Evolutionary conservation across 257 asterid species (phyloP), one percentile per base, ranked within the genome.

Genomic region (Phtheirospermum japonicum): DNA sequence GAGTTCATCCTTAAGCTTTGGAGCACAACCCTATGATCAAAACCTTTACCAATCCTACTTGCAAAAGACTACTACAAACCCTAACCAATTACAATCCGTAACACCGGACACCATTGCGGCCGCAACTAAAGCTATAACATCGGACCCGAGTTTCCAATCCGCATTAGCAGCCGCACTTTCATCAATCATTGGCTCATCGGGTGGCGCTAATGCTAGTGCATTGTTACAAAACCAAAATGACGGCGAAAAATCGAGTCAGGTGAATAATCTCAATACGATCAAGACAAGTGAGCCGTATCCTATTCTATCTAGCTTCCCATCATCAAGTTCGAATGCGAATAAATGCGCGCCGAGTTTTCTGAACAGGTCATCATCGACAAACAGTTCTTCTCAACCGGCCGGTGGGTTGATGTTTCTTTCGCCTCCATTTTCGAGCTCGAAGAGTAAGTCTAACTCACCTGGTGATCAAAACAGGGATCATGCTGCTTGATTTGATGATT

Each of bases 121-220:
- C 12, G 98, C 98, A 13, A 91, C 98, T 0, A 88, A 88, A 72
- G 98, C 95, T 2, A 81, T 92, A 18, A 78, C 97, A 11, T 79
- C 97, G 0, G 87, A 92, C 70, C 98, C 98, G 0, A 83, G 70
- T 50, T 92, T 92, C 71, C 97, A 84, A 61, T 89, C 96, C 17
- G 97, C 89, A 20, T 68, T 89, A 65, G 98, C 95, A n/a, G 90
- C 87, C 19, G 98, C 97, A 50, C 82, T 92, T 2, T 49, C 95
- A 17, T 84, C 98, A 4, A 73, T 92, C 74, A 89, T 92, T 1
- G 83, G 82, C 37, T 51, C 83, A 3, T 54, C 83, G 0, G 48
- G 72, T 7, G 46, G 69, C 16, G 59, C 34, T 13, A 54, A 54
- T 30, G 14, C 66, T 11, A 65, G 56, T 40, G 2, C 71, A 5